Evolutionary conservation across 75 land plant species (phyloP), one percentile per base, ranked within the genome.

Genomic region (Larix kaempferi): DNA sequence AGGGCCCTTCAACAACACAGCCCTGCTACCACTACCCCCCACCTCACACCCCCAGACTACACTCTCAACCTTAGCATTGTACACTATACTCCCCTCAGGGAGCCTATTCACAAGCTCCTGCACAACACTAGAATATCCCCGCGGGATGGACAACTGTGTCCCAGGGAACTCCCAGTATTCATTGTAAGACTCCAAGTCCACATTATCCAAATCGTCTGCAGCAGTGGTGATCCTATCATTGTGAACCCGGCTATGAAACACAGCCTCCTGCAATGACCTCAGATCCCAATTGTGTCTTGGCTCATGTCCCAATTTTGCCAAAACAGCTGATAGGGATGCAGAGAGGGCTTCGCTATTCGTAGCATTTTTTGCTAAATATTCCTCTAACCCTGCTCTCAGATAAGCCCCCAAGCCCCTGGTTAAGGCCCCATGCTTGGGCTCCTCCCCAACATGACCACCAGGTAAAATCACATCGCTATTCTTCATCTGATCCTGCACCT

Each of bases 121-220:
- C 59, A 83, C 84, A 14, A 83, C 78, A 27, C 81, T 78, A 16
- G 78, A 80, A 59, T 64, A 83, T 3, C 85, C 85, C n/a, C 59
- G 61, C 1, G 72, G 78, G 25, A 83, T 83, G 12, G 85, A 56
- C 44, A 74, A 65, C 17, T 83, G 77, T 78, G 41, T 57, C 22
- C 85, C 85, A 15, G 83, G 83, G 58, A 74, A 83, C 78, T 83
- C 85, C 83, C 57, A 71, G n/a, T 83, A 83, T 55, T 83, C 85
- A 23, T 16, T 27, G 58, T 21, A 60, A 27, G 78, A 35, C 21
- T 57, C 62, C 44, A 83, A 41, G 78, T 83, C 83, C 7, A 83
- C 60, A 75, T 83, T 84, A 54, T 49, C 41, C 58, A 83, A 71
- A 13, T 78, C 81, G 7, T 64, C 85, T n/a, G 85, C 83, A 37